Base-by-base conservation (phyloP, 257 asterid species). In the Ehretia macrophylla region DNA sequence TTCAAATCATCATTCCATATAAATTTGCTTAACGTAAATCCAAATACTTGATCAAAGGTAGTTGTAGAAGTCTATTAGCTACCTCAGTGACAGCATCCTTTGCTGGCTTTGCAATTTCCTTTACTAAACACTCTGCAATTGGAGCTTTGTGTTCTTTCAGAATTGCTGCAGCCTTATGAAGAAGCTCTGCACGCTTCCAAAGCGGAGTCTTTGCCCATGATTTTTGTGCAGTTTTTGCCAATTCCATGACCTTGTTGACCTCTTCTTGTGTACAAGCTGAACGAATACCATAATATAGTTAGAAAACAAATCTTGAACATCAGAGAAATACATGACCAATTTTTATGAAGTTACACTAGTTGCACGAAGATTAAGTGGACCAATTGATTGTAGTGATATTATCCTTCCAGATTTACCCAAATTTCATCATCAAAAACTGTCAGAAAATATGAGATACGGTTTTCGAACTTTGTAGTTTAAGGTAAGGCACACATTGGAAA, bases 111-210 rank as follows among this genome's bases (percentile, higher is more conserved):
- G 98, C 98, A 22, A 92, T 92, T 77, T 92, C 98, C 68, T 92
- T 92, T 0, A 92, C 78, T 49, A 92, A 76, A 63, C 97, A 95
- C 58, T 92, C 98, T 16, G 95, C 98, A 54, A 92, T 92, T 4
- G 98, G 97, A 60, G 76, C 81, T 58, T 76, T 92, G 67, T 88
- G 90, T 75, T 86, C 97, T 70, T 92, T 92, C 4, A 92, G 92
- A 52, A 92, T 82, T 11, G 90, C 97, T 49, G 95, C 98, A 20
- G 97, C 98, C 68, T 84, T 92, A 75, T 92, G 97, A 56, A 92
- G 97, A 50, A 86, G 83, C 95, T 92, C 97, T 1, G 96, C 98
- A 4, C 98, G 84, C 69, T 83, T 92, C 98, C 98, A 92, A 0
- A 92, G 82, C 0, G 98, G 95, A 4, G 95, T 92, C 68, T 72